phyloP scores from a whole-genome alignment of 148 eudicot genomes.

The Silene uniflora region DNA sequence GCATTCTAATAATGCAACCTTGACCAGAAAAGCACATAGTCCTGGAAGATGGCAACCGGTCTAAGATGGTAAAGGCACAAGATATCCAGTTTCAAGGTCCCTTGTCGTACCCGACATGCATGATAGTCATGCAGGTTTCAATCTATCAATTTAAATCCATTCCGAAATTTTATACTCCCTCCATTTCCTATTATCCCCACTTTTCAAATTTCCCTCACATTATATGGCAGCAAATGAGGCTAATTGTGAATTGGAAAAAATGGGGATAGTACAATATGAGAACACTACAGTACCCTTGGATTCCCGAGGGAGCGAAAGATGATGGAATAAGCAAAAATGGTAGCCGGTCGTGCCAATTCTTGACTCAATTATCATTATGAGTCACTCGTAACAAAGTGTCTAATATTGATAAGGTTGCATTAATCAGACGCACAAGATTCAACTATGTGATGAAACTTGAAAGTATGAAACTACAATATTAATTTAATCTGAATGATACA shows the following conservation, averaged over 20 bases:
- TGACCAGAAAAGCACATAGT: neutral
- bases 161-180: neutral
- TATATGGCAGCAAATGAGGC: no score
- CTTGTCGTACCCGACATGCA: neutral
- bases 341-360: neutral
- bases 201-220: no score
- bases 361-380: neutral
- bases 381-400: neutral
- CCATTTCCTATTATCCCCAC: no score
- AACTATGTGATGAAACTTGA: neutral
- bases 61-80: neutral
- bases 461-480: neutral
- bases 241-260: no score
- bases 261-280: no score
- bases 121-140: neutral
- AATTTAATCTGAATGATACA: neutral
- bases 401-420: neutral
- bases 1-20: neutral
- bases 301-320: neutral
- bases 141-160: neutral
- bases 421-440: neutral
- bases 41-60: slow-evolving; percentile 1
- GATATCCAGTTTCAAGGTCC: neutral
- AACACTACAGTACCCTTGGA: neutral
- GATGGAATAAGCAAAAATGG: neutral